Percentiles rank a stretch among this genome's conserved stretches.
Evolutionary conservation across 805 yeast species (phyloP).

Genomic region (Metschnikowia lochheadii): DNA sequence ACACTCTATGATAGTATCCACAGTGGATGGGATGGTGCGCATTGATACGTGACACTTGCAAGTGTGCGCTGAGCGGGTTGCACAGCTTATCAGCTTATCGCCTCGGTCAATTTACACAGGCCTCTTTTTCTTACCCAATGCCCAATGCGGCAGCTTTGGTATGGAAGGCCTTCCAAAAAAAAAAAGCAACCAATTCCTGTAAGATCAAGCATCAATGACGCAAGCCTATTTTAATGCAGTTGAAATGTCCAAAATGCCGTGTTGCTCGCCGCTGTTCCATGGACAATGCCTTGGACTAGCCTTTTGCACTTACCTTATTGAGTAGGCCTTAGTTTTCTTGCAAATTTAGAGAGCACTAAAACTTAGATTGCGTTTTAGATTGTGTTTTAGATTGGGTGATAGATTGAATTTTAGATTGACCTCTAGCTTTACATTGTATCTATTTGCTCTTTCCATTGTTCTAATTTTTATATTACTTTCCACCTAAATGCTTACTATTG

Average conservation of each 20-base stretch:
- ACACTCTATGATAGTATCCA: neutral
- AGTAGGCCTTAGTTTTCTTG: no score
- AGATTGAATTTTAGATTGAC: no score
- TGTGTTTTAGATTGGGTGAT: no score
- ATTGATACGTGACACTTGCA: neutral
- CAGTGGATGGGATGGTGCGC: neutral
- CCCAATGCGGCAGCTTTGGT: neutral
- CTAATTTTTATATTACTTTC: no score
- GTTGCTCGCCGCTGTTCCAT: neutral
- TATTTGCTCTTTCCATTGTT: no score
- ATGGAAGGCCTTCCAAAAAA: neutral
- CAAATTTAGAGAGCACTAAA: no score
- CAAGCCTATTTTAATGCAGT: no score
- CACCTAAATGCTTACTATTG: no score
- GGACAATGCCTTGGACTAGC: no score
- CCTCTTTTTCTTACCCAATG: neutral
- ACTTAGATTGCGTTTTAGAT: no score
- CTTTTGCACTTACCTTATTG: no score
- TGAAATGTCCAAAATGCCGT: neutral
- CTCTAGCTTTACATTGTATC: no score
- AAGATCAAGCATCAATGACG: neutral
- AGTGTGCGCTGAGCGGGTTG: neutral
- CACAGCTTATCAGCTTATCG: slow-evolving; percentile 1
- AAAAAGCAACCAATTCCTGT: neutral
- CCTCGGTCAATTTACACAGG: neutral